Base-by-base conservation (phyloP, 1,284 basidiomycete genomes). In the Marasmius oreades region DNA sequence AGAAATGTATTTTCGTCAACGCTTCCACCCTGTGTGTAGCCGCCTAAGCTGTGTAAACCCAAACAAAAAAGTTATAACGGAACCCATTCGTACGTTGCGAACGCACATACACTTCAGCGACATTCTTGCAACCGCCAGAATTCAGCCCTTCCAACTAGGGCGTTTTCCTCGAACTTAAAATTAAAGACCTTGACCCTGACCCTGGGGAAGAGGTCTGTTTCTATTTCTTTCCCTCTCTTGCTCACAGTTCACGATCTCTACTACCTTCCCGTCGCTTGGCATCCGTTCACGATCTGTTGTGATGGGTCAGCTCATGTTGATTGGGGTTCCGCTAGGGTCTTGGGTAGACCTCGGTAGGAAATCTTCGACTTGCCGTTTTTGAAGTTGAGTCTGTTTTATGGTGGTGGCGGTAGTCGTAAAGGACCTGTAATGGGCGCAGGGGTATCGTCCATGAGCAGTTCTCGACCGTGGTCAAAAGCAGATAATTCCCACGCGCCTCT, bases 1-100 rank as follows among this genome's bases (percentile, higher is more conserved):
- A 0, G 91, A 90, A 69, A 98, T 92, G 79, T 93, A 97, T 2
- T 81, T n/a, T 71, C 18, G 91, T 85, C 66, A 94, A 98, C 0
- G 93, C 90, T 57, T 85, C 78, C 11, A 95, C 90, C 69, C 95
- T 33, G 77, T 74, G 66, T 95, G 92, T 53, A 97, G 70, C 79
- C 94, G n/a, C n/a, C n/a, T n/a, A n/a, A n/a, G n/a, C n/a, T n/a
- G n/a, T 92, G 60, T 3, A 26, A 51, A 61, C 54, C 60, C 51
- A 37, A n/a, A n/a, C n/a, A 18, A 39, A 34, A 20, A 57, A 18
- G n/a, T n/a, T n/a, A n/a, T n/a, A n/a, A n/a, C n/a, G n/a, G n/a
- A n/a, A n/a, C n/a, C 51, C 53, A 11, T n/a, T 18, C 16, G 28
- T 42, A 18, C 20, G 33, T 34, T 18, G 12, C 28, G 22, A 7